Evolutionary conservation across 345 rosid genomes (phyloP).

Genomic region (Arabidopsis arenosa): DNA sequence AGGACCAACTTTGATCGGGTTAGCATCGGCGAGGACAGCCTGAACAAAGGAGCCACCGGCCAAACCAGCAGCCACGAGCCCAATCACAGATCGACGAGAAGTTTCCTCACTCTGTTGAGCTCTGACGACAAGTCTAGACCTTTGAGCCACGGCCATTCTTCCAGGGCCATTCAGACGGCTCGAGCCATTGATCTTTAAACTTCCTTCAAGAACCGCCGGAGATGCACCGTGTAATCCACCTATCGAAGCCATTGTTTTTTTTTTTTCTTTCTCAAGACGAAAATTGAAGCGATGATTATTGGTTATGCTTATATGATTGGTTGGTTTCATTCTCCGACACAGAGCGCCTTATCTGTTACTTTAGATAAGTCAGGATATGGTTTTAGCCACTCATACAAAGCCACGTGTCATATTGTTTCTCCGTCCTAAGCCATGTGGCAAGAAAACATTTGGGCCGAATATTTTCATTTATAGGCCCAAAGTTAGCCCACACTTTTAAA

Average conservation of each 20-base stretch:
- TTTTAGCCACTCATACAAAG: conserved; percentile 40
- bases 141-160: conserved; percentile 41
- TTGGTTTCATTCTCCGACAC: conserved; percentile 15
- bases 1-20: conserved; percentile 80
- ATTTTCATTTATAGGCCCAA: background rate
- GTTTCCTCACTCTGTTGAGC: conserved; percentile 72
- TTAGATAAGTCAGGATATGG: conserved; percentile 57
- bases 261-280: background rate
- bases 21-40: conserved; percentile 74
- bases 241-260: conserved; percentile 69
- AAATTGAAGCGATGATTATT: conserved; percentile 47
- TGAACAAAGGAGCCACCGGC: conserved; percentile 76
- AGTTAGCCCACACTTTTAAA: background rate
- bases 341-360: conserved; percentile 48
- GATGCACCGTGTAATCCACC: conserved; percentile 71
- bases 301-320: conserved; percentile 53
- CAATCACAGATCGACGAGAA: conserved; percentile 72
- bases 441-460: background rate
- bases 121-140: conserved; percentile 57
- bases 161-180: conserved; percentile 46
- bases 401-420: conserved; percentile 15
- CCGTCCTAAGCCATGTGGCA: conserved; percentile 3
- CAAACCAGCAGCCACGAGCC: conserved; percentile 73
- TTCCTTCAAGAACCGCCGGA: conserved; percentile 71
- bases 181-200: conserved; percentile 64